These are phyloP conservation scores for Venturia asperata DNA, from an alignment of 2,329 filamentous ascomycete species.

Conservation along the genomic window DNA sequence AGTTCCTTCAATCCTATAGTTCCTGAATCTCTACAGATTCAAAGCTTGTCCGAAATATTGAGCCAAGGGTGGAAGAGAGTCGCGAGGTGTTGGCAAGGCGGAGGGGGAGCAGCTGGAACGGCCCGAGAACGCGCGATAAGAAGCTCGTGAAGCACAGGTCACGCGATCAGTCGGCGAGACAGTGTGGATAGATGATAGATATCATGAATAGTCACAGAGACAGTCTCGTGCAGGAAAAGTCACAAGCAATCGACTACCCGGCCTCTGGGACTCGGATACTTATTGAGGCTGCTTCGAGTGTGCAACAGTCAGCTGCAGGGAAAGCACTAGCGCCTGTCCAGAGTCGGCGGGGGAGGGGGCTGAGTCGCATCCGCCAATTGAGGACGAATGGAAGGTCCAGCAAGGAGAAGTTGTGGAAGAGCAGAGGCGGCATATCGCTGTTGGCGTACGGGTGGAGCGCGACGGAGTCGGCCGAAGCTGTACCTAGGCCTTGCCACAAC, in stretches of 20 bases:
- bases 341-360: not conserved
- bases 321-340: not conserved
- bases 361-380: not conserved
- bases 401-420: not conserved
- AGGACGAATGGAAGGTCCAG: not conserved
- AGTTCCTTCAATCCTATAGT: not conserved
- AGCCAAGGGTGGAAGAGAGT: no score
- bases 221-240: conserved; percentile 8
- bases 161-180: conserved; percentile 2
- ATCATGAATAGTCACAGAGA: not conserved
- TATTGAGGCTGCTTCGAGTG: not conserved
- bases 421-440: not conserved
- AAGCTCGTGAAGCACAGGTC: not conserved
- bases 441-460: not conserved
- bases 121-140: not conserved
- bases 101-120: not conserved
- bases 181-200: not conserved
- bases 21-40: no score
- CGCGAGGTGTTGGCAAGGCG: not conserved
- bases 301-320: not conserved
- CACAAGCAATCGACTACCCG: not conserved
- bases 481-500: not conserved
- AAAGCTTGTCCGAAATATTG: no score
- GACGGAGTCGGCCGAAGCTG: not conserved
- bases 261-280: not conserved